Percentiles rank a stretch among this genome's conserved stretches.
These are phyloP conservation scores for Xerocomus amazonicus DNA, from an alignment of 1,284 basidiomycete species.

Conservation along the genomic window DNA sequence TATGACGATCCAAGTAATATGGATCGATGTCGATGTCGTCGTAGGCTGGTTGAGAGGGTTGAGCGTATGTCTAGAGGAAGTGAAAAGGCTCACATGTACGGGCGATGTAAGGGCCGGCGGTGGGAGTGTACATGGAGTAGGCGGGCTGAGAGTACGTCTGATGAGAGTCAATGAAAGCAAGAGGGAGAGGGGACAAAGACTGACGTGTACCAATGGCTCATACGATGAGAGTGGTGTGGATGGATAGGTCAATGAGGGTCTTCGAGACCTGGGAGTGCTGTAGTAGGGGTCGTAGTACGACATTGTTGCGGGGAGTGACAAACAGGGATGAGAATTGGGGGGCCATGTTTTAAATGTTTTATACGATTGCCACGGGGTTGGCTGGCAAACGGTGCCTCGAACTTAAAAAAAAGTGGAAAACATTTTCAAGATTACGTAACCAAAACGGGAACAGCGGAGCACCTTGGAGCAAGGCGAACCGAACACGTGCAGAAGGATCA, in stretches of 20 bases:
- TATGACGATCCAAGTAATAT: constrained; percentile 25
- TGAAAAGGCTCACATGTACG: constrained; percentile 16
- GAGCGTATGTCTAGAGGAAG: constrained; percentile 1
- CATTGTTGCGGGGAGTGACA: constrained; percentile 19
- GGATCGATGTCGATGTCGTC: constrained; percentile 25
- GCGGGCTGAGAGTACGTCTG: constrained; percentile 26
- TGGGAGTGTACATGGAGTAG: constrained; percentile 28
- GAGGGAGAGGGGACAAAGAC: not conserved
- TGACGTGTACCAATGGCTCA: constrained; percentile 22
- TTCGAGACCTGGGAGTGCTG: constrained; percentile 26
- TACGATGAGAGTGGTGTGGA: constrained; percentile 25
- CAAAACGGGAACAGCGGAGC: constrained; percentile 22
- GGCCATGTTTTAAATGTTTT: constrained; percentile 11
- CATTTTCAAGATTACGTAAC: too few species aligned
- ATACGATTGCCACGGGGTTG: constrained; percentile 21
- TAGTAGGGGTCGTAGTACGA: constrained; percentile 35
- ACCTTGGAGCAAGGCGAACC: constrained; percentile 9
- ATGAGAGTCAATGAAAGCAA: constrained; percentile 6
- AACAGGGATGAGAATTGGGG: constrained; percentile 1
- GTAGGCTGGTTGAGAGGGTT: constrained; percentile 21
- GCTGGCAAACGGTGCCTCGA: constrained; percentile 28
- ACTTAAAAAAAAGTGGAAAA: constrained; percentile 13
- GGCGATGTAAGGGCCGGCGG: constrained; percentile 14
- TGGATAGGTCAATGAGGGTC: constrained; percentile 26
- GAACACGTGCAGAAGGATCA: constrained; percentile 3